A percentile compares a stretch with the other conserved stretches of the same genome.
Evolutionary conservation across 805 yeast species (phyloP).

Genomic region (Nakazawaea molendinolei): DNA sequence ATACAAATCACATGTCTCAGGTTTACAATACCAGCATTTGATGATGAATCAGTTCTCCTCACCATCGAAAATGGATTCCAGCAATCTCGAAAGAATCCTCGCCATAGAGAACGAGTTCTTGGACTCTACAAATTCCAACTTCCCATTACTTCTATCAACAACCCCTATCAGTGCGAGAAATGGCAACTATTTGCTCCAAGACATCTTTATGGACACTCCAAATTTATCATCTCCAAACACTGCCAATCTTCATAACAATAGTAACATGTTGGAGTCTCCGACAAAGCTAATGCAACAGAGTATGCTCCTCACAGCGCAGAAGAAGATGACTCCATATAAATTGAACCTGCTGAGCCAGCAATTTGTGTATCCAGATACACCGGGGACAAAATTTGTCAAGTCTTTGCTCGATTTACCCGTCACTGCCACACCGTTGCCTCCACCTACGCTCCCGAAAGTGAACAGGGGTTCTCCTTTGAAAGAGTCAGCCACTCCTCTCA

Average conservation of each 20-base stretch:
- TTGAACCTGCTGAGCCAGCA: slow-evolving; percentile 4
- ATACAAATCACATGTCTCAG: slow-evolving; percentile 2
- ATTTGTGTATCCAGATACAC: slow-evolving; percentile 11
- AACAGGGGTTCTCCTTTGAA: slow-evolving; percentile 9
- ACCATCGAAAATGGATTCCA: slow-evolving; percentile 7
- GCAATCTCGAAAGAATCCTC: slow-evolving; percentile 6
- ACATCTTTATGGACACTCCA: slow-evolving; percentile 12
- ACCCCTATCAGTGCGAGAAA: slow-evolving; percentile 5
- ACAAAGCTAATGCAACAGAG: slow-evolving; percentile 10
- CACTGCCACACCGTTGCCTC: slow-evolving; percentile 7
- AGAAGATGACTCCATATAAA: slow-evolving; percentile 7
- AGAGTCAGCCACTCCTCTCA: slow-evolving; percentile 1
- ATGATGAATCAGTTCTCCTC: slow-evolving; percentile 9
- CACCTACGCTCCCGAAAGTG: slow-evolving; percentile 1
- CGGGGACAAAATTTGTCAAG: slow-evolving; percentile 11
- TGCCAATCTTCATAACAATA: not conserved
- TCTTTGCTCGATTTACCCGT: slow-evolving; percentile 11
- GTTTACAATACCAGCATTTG: slow-evolving; percentile 6
- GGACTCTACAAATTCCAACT: not conserved
- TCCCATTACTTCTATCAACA: slow-evolving; percentile 7
- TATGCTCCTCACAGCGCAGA: slow-evolving; percentile 4
- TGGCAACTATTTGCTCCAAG: slow-evolving; percentile 4
- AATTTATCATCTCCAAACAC: slow-evolving; percentile 3
- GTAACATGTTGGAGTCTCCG: slow-evolving; percentile 6
- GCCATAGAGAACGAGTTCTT: slow-evolving; percentile 9